These are phyloP conservation scores for Xylaria arbuscula DNA, from an alignment of 2,329 filamentous ascomycete genomes.

Conservation along the genomic window DNA sequence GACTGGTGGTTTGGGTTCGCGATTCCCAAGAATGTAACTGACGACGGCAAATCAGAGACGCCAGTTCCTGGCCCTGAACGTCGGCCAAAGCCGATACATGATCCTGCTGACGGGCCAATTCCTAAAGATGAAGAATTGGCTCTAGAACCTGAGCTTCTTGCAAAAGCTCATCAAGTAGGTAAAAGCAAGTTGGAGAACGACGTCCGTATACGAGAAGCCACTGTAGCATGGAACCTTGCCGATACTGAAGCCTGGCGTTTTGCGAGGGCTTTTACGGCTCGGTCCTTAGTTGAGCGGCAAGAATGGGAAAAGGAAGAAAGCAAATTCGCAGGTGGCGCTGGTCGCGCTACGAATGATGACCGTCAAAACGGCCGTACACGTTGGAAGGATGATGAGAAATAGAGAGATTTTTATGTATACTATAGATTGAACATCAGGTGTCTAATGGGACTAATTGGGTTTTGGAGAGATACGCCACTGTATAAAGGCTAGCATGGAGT, in stretches of 20 bases:
- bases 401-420: slow-evolving; percentile 15
- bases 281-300: slow-evolving; percentile 70
- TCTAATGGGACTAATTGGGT: slow-evolving; percentile 14
- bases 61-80: slow-evolving; percentile 69
- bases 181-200: slow-evolving; percentile 57
- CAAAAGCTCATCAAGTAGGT: slow-evolving; percentile 62
- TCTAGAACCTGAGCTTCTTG: slow-evolving; percentile 67
- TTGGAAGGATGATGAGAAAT: slow-evolving; percentile 35
- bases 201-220: slow-evolving; percentile 61
- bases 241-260: slow-evolving; percentile 85
- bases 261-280: slow-evolving; percentile 72
- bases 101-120: slow-evolving; percentile 61
- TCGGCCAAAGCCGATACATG: slow-evolving; percentile 61
- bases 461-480: slow-evolving; percentile 26
- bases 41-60: slow-evolving; percentile 65
- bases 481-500: slow-evolving; percentile 36
- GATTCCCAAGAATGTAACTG: slow-evolving; percentile 69
- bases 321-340: slow-evolving; percentile 71
- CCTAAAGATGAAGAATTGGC: slow-evolving; percentile 64
- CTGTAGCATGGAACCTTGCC: slow-evolving; percentile 75
- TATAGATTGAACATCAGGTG: slow-evolving; percentile 23
- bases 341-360: slow-evolving; percentile 57
- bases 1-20: slow-evolving; percentile 92
- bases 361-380: slow-evolving; percentile 49
- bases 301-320: slow-evolving; percentile 78